Evolutionary conservation across 139 green algal species (phyloP).

Genomic region (Chlamydomonas eustigma): DNA sequence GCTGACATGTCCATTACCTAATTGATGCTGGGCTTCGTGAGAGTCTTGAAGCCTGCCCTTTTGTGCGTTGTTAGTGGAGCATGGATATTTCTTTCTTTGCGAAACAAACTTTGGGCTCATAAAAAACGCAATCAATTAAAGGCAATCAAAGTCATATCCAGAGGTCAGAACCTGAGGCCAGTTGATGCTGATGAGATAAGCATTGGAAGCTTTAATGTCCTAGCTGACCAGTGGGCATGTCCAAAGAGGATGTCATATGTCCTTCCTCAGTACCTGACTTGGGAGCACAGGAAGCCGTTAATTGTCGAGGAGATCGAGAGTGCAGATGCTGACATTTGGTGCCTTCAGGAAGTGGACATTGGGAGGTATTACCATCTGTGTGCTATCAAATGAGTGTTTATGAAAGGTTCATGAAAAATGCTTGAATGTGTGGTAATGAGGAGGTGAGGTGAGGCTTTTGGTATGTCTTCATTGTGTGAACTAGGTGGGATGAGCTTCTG

Average conservation of each 20-base stretch:
- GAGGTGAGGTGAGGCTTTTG: too few species aligned
- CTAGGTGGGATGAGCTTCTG: conserved; percentile 6
- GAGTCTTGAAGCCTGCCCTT: too few species aligned
- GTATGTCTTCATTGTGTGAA: too few species aligned
- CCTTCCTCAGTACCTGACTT: background rate
- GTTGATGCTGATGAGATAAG: background rate
- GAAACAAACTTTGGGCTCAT: too few species aligned
- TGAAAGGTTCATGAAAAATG: too few species aligned
- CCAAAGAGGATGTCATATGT: background rate
- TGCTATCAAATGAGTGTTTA: background rate
- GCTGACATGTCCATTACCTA: too few species aligned
- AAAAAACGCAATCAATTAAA: too few species aligned
- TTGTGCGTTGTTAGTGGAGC: too few species aligned
- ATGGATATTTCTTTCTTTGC: too few species aligned
- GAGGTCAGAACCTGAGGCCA: background rate
- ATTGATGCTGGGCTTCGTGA: too few species aligned
- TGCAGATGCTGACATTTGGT: background rate
- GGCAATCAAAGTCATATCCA: background rate
- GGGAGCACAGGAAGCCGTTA: background rate
- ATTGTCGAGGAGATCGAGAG: background rate
- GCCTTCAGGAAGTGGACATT: conserved; percentile 11
- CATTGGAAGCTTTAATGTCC: conserved; percentile 12
- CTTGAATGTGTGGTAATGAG: too few species aligned
- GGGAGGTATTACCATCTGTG: background rate
- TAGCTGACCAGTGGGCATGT: background rate